Evolutionary conservation across 2,329 filamentous ascomycete genomes (phyloP).

Genomic region (Calonectria leucothoes): DNA sequence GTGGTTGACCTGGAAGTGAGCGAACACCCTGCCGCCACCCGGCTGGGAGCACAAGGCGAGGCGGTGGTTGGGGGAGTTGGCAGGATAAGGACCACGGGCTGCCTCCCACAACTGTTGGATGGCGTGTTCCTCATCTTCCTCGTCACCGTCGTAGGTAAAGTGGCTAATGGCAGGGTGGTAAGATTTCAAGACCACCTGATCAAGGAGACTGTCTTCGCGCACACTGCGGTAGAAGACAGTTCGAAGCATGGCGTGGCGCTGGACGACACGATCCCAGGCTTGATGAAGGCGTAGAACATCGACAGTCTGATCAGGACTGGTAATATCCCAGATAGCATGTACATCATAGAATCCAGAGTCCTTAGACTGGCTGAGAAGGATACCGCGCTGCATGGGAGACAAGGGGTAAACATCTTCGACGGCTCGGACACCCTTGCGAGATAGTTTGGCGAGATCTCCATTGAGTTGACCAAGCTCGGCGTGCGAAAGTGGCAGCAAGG

Average conservation of each 20-base stretch:
- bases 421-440: conserved; percentile 6
- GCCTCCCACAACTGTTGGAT: conserved; percentile 17
- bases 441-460: conserved; percentile 25
- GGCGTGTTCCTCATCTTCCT: conserved; percentile 13
- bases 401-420: conserved; percentile 51
- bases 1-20: conserved; percentile 36
- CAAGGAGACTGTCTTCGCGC: conserved; percentile 55
- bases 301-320: conserved; percentile 31
- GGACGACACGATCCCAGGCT: conserved; percentile 54
- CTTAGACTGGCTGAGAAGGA: conserved; percentile 53
- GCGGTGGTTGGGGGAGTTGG: conserved; percentile 17
- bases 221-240: conserved; percentile 62
- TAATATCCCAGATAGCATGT: conserved; percentile 49
- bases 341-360: conserved; percentile 45
- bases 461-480: conserved; percentile 29
- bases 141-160: conserved; percentile 25
- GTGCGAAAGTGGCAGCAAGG: conserved; percentile 43
- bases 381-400: conserved; percentile 51
- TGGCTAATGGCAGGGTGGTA: conserved; percentile 17
- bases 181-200: conserved; percentile 56
- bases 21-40: conserved; percentile 33
- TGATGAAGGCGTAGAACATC: conserved; percentile 27
- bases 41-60: conserved; percentile 36
- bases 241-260: conserved; percentile 56
- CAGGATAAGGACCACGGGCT: conserved; percentile 6